Evolutionary conservation across 2,329 filamentous ascomycete species (phyloP), one percentile per base, ranked within the genome.

Genomic region (Graphilbum ipis-grandicollis): DNA sequence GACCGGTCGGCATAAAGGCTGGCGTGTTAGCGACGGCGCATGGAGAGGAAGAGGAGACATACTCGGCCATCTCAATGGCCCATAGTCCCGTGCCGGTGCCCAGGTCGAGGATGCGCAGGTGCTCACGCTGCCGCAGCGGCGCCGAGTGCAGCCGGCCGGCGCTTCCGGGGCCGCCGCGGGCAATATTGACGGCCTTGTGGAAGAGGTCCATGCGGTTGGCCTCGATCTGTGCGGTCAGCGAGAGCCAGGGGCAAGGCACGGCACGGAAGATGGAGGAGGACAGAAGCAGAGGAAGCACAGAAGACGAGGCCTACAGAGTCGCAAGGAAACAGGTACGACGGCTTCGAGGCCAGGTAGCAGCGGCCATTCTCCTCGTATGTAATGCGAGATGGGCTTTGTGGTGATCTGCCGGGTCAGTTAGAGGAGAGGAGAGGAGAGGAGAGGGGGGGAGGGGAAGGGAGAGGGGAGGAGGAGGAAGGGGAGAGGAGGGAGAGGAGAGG

Each of bases 71-170:
- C 46, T 88, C 79, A 47, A 92, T 81, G 30, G 79, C 73, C 88
- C 88, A 96, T 42, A 93, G 88, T 29, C 84, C 85, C 1, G 84
- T 93, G 17, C 86, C 88, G 44, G 79, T 86, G 31, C 85, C 88
- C 37, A 93, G 52, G 48, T 79, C 75, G 31, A 79, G 51, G 34
- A 79, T 63, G 22, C 37, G 40, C 18, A 41, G 37, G 34, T 41
- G 40, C n/a, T 40, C 25, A 39, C 40, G n/a, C 22, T 31, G 19
- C 37, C 40, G 25, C 36, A 59, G 56, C 2, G 57, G 56, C 2
- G 50, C 46, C 17, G 36, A 45, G 26, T 54, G 52, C 10, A 56
- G 38, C n/a, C 30, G 48, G 2, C 63, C 54, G 28, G 66, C 19
- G 6, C 33, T 23, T 18, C 33, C 53, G 26, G 66, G 18, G 5